Evolutionary conservation across 208 protist genomes (phyloP).

Genomic region (Crithidia expoeki): DNA sequence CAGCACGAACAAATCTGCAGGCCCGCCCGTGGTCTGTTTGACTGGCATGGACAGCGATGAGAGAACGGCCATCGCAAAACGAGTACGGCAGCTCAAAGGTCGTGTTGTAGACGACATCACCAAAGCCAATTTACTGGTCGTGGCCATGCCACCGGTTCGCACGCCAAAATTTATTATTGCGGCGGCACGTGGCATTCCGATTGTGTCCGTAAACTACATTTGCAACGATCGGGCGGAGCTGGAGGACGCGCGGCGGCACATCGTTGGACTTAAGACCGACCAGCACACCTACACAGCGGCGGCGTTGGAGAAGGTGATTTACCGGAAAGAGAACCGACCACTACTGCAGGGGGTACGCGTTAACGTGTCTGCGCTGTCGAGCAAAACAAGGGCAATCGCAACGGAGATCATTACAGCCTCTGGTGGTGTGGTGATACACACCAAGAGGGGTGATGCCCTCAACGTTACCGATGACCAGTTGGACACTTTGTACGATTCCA

Average conservation of each 20-base stretch:
- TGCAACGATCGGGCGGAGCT: slow-evolving; percentile 28
- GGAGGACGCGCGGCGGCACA: slow-evolving; percentile 27
- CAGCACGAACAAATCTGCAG: background rate
- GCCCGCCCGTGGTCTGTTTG: slow-evolving; percentile 48
- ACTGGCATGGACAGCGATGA: slow-evolving; percentile 71
- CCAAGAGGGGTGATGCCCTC: slow-evolving; percentile 27
- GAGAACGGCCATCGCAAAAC: slow-evolving; percentile 37
- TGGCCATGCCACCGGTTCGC: slow-evolving; percentile 55
- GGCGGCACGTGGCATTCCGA: slow-evolving; percentile 71
- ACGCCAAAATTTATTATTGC: slow-evolving; percentile 91
- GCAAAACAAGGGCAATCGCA: slow-evolving; percentile 47
- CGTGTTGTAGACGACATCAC: slow-evolving; percentile 56
- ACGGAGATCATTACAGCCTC: slow-evolving; percentile 73
- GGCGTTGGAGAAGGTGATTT: slow-evolving; percentile 52
- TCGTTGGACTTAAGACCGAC: slow-evolving; percentile 57
- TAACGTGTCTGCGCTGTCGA: slow-evolving; percentile 45
- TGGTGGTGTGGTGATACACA: slow-evolving; percentile 47
- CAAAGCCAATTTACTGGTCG: slow-evolving; percentile 68
- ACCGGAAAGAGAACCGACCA: slow-evolving; percentile 32
- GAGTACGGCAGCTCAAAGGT: slow-evolving; percentile 42
- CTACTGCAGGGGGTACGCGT: slow-evolving; percentile 50
- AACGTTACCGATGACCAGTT: slow-evolving; percentile 51
- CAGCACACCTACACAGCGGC: slow-evolving; percentile 51
- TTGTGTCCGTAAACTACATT: slow-evolving; percentile 62
- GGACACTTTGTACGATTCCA: slow-evolving; percentile 66